These are phyloP conservation scores for Yarrowia bubula DNA, from an alignment of 805 yeast species.

Conservation along the genomic window DNA sequence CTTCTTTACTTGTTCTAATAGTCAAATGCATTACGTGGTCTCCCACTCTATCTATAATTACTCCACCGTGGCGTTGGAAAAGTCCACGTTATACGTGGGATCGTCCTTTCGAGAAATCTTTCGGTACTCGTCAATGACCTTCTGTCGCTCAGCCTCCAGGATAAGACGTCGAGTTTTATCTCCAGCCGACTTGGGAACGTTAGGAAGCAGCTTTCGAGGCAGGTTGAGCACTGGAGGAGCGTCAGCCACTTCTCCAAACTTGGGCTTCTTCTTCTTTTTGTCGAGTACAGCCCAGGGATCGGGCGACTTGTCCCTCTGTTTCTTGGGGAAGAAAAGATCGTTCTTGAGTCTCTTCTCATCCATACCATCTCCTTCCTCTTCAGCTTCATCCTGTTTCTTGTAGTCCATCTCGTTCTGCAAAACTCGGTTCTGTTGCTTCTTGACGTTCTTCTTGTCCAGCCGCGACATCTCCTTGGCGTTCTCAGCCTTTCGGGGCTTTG, in stretches of 20 bases:
- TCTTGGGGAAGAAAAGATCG: constrained; percentile 8
- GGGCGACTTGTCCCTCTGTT: constrained; percentile 41
- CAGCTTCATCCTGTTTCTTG: constrained; percentile 8
- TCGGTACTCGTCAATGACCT: constrained; percentile 41
- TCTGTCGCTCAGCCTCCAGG: constrained; percentile 42
- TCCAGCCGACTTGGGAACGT: constrained; percentile 45
- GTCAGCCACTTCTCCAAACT: constrained; percentile 45
- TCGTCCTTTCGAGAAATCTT: constrained; percentile 32
- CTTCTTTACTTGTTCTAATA: neutral
- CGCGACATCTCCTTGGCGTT: constrained; percentile 37
- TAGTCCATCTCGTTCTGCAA: constrained; percentile 32
- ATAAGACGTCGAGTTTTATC: constrained; percentile 41
- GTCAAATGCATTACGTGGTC: neutral
- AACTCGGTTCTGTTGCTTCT: constrained; percentile 30
- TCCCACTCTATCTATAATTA: neutral
- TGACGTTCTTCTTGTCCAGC: constrained; percentile 36
- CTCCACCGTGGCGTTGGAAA: constrained; percentile 17
- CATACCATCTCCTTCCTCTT: constrained; percentile 29
- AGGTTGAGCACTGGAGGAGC: constrained; percentile 43
- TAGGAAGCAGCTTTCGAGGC: constrained; percentile 37
- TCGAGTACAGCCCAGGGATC: constrained; percentile 44
- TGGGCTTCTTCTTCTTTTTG: constrained; percentile 35
- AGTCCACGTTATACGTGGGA: constrained; percentile 15
- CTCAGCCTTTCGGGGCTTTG: constrained; percentile 35
- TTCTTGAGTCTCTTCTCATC: neutral